phyloP scores from a whole-genome alignment of 768 basidiomycete genomes.

The Suillus weaverae region DNA sequence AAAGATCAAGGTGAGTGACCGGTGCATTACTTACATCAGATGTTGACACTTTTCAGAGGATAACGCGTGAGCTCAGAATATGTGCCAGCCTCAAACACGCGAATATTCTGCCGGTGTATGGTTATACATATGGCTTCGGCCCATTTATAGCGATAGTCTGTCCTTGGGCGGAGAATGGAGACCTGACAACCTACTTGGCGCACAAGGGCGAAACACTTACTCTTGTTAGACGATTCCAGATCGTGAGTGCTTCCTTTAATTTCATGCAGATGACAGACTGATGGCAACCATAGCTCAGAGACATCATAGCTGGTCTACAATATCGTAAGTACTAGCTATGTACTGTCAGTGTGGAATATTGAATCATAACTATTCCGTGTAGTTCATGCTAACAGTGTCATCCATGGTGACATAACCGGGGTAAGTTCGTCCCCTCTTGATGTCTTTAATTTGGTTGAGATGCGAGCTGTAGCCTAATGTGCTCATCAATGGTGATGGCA shows the following conservation, averaged over 20 bases:
- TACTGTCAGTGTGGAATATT: no score
- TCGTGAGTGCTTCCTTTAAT: constrained; percentile 13
- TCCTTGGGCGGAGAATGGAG: constrained; percentile 19
- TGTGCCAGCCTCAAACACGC: constrained; percentile 18
- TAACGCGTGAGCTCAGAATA: constrained; percentile 21
- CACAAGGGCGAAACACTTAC: background rate
- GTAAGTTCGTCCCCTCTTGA: background rate
- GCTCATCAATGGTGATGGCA: constrained; percentile 39
- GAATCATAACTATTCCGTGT: background rate
- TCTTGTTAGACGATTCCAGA: constrained; percentile 12
- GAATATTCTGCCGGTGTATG: constrained; percentile 21
- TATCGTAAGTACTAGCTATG: background rate
- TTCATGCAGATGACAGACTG: background rate
- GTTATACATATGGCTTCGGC: constrained; percentile 20
- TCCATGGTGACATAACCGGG: constrained; percentile 10
- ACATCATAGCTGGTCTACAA: background rate
- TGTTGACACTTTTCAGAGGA: constrained; percentile 9
- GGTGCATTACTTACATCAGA: background rate
- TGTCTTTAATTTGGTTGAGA: background rate
- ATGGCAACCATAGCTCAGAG: background rate
- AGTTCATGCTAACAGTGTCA: constrained; percentile 2
- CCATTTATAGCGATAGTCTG: constrained; percentile 23
- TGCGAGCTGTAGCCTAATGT: constrained; percentile 2
- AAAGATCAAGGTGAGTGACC: background rate
- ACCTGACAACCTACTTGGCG: constrained; percentile 15